These are phyloP conservation scores for Pseudocercospora eumusae DNA, from an alignment of 2,329 filamentous ascomycete genomes.

Conservation along the genomic window DNA sequence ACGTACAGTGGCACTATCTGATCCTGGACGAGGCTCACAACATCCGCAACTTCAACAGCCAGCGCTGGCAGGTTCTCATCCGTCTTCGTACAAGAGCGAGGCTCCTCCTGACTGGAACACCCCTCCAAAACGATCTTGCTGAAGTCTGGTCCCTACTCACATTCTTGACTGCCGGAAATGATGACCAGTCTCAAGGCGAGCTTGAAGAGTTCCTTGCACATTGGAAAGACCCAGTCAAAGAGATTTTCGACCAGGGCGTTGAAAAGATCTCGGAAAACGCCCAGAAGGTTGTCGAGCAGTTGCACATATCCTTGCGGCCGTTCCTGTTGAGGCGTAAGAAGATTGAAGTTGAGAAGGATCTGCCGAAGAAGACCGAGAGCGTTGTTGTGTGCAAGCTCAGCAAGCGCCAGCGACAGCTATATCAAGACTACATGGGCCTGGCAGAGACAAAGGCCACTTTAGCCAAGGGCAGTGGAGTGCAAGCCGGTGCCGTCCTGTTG, in stretches of 20 bases:
- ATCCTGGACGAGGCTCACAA: slow-evolving; percentile 98
- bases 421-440: slow-evolving; percentile 92
- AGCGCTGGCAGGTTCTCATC: slow-evolving; percentile 92
- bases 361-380: slow-evolving; percentile 97
- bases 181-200: slow-evolving; percentile 81
- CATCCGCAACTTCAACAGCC: slow-evolving; percentile 99
- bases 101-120: slow-evolving; percentile 87
- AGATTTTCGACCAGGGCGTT: slow-evolving; percentile 91
- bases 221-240: slow-evolving; percentile 92
- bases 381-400: slow-evolving; percentile 94
- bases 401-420: slow-evolving; percentile 90
- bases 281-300: slow-evolving; percentile 83
- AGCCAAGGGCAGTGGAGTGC: slow-evolving; percentile 90
- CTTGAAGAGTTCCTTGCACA: slow-evolving; percentile 95
- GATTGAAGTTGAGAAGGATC: slow-evolving; percentile 97
- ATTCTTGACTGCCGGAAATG: slow-evolving; percentile 88
- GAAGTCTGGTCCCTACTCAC: slow-evolving; percentile 97
- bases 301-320: slow-evolving; percentile 90
- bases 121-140: slow-evolving; percentile 93
- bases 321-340: slow-evolving; percentile 90
- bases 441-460: slow-evolving; percentile 87
- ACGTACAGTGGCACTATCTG: slow-evolving; percentile 94
- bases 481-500: slow-evolving; percentile 98
- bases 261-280: slow-evolving; percentile 95
- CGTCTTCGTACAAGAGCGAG: slow-evolving; percentile 89